Evolutionary conservation across 768 basidiomycete species (phyloP).

Genomic region (Leccinum aurantiacum): DNA sequence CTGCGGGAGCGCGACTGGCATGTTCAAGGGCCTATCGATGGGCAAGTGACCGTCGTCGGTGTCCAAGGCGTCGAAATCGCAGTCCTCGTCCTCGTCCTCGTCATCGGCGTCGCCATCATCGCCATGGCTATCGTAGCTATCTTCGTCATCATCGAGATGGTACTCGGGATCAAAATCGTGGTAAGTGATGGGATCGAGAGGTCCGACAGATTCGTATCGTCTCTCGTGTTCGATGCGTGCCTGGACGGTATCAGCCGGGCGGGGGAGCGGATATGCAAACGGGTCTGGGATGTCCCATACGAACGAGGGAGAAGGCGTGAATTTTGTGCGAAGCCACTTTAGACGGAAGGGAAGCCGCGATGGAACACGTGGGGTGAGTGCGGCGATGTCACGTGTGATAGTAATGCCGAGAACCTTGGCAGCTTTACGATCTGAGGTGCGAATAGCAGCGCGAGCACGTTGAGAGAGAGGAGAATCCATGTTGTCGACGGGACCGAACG

Average conservation of each 20-base stretch:
- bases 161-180: neutral
- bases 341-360: neutral
- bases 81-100: neutral
- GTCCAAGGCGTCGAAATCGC: neutral
- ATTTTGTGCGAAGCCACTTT: neutral
- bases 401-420: neutral
- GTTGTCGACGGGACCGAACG: neutral
- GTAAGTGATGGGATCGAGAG: neutral
- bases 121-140: neutral
- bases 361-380: no score
- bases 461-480: neutral
- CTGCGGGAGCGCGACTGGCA: neutral
- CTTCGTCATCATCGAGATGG: neutral
- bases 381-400: neutral
- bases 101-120: neutral
- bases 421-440: neutral
- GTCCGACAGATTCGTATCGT: neutral
- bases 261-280: conserved; percentile 3
- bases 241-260: neutral
- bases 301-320: neutral
- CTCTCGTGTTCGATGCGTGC: neutral
- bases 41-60: no score
- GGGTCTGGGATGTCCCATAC: conserved; percentile 22
- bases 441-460: neutral
- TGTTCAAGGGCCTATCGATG: neutral